Base-by-base conservation (phyloP, 345 rosid species). In the Adansonia digitata region DNA sequence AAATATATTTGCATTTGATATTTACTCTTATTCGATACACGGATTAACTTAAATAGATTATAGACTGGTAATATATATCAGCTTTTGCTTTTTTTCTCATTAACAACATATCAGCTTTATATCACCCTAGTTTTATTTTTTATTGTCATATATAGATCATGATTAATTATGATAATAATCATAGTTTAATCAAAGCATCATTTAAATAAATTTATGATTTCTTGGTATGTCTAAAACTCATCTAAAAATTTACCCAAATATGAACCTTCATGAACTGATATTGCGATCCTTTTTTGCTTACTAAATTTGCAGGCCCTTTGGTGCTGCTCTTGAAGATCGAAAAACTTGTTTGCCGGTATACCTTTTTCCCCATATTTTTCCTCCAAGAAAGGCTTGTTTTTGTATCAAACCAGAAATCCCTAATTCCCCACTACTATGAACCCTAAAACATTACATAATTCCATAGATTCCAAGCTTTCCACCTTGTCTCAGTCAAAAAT, bases 271-370 rank as follows among this genome's bases (percentile, higher is more conserved):
- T n/a, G 24, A 35, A 1, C 26, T 35, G 67, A 35, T 37, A 62
- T 17, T 35, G 26, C 2, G 35, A 56, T 24, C 34, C 7, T 51
- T 9, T 14, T n/a, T 40, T 66, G 29, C 3, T 65, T 65, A 34
- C 24, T 22, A 2, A 42, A 42, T 42, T 42, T 66, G 70, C 70
- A 66, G 70, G 70, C 35, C 52, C 20, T 66, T 66, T 42, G 70
- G 51, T 66, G 70, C 34, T 65, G 70, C 51, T 42, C 34, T 42
- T 66, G 70, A 66, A 65, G 69, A 42, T 7, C 8, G 46, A 11
- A 64, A 20, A n/a, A 7, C 49, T 55, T 55, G 60, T 55, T 55
- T 24, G 31, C 60, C 17, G 8, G 39, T 5, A 43, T 31, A 31
- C 34, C 1, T 31, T 3, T 2, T 4, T 42, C 45, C 12, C 17